Conservation (phyloP, 495 filamentous ascomycete species). For the Hypomontagnella submonticulosa region DNA sequence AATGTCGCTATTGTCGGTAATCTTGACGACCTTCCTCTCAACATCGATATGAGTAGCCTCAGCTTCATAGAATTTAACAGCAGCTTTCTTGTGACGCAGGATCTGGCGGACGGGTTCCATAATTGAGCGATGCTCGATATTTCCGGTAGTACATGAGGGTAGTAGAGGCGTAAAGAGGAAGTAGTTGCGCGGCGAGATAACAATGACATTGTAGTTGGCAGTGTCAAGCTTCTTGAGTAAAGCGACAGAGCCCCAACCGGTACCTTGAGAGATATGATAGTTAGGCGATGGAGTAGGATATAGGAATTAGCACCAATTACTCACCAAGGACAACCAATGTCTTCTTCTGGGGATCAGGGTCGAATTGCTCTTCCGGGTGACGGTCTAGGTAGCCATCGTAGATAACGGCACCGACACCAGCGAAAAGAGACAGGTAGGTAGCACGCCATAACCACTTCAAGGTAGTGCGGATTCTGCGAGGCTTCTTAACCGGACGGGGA, state of each 20-base stretch:
- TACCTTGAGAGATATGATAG: constrained; percentile 50
- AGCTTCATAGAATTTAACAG: constrained; percentile 97
- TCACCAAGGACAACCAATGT: constrained; percentile 95
- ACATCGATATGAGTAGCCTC: constrained; percentile 97
- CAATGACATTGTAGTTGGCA: constrained; percentile 97
- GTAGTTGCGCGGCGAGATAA: constrained; percentile 97
- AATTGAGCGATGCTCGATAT: constrained; percentile 98
- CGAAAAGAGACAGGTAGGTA: constrained; percentile 75
- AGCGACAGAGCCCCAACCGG: constrained; percentile 96
- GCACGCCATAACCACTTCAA: constrained; percentile 74
- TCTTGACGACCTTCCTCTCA: constrained; percentile 84
- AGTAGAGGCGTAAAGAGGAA: constrained; percentile 99
- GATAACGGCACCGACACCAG: constrained; percentile 73
- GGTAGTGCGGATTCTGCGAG: constrained; percentile 52
- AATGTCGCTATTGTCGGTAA: constrained; percentile 92
- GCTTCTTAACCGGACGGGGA: constrained; percentile 49
- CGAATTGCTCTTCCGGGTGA: constrained; percentile 81
- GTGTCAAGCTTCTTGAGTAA: constrained; percentile 98
- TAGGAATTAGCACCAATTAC: constrained; percentile 39
- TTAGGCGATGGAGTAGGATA: constrained; percentile 17
- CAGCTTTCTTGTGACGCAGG: constrained; percentile 87
- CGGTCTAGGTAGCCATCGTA: constrained; percentile 85
- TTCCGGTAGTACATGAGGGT: constrained; percentile 95
- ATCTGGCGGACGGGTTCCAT: constrained; percentile 99
- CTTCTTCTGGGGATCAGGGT: constrained; percentile 91